Evolutionary conservation across 2,329 filamentous ascomycete species (phyloP).

Genomic region (Byssochlamys sp.): DNA sequence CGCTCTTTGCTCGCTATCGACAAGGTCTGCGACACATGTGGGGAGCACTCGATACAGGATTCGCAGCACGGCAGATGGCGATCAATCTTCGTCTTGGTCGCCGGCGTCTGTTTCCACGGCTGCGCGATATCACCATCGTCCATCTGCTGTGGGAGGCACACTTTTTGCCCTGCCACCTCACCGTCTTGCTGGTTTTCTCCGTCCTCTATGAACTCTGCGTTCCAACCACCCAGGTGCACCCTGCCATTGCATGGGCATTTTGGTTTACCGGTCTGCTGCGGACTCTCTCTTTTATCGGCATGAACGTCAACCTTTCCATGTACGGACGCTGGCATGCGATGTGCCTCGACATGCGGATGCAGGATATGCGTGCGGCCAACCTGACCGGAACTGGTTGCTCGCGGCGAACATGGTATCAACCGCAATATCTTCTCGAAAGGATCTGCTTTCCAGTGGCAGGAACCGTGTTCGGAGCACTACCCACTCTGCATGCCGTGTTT

Average conservation of each 20-base stretch:
- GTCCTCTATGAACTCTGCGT: slow-evolving; percentile 49
- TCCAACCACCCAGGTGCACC: slow-evolving; percentile 44
- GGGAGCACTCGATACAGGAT: slow-evolving; percentile 60
- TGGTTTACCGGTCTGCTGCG: slow-evolving; percentile 51
- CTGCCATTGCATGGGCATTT: slow-evolving; percentile 50
- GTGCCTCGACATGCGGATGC: slow-evolving; percentile 51
- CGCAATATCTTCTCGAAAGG: slow-evolving; percentile 54
- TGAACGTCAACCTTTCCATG: slow-evolving; percentile 54
- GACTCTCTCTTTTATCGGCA: slow-evolving; percentile 52
- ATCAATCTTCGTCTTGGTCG: slow-evolving; percentile 10
- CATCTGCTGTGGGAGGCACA: slow-evolving; percentile 63
- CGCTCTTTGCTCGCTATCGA: slow-evolving; percentile 58
- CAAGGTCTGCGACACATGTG: slow-evolving; percentile 66
- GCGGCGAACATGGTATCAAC: slow-evolving; percentile 45
- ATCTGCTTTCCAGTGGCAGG: slow-evolving; percentile 58
- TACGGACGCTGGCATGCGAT: slow-evolving; percentile 60
- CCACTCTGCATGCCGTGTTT: slow-evolving; percentile 57
- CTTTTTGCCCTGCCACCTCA: slow-evolving; percentile 59
- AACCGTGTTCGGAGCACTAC: slow-evolving; percentile 58
- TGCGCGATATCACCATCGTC: slow-evolving; percentile 43
- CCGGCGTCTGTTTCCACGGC: neutral
- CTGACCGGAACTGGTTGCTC: slow-evolving; percentile 55
- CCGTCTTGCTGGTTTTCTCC: slow-evolving; percentile 52
- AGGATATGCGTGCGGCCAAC: slow-evolving; percentile 58
- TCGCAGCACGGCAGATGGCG: slow-evolving; percentile 40